Percentiles rank a stretch among this genome's conserved stretches.
Conservation (phyloP, 169 alveolate genomes). For the Plasmodium gallinaceum region DNA sequence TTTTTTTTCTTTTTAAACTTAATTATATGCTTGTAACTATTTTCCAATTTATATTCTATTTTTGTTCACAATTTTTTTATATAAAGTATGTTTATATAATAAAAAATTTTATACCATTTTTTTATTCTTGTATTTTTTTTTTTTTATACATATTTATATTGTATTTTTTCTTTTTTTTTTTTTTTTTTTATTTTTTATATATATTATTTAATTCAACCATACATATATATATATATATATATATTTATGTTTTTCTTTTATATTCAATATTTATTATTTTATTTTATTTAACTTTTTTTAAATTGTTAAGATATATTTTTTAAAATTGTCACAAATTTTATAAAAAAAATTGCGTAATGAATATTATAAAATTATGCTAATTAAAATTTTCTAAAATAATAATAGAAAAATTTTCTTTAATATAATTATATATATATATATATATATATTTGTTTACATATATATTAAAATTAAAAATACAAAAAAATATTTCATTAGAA, state of each 20-base stretch:
- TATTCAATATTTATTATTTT: no score
- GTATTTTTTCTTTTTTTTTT: neutral
- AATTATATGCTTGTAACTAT: neutral
- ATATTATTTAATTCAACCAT: neutral
- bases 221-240: constrained; percentile 16
- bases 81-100: neutral
- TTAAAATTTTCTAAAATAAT: neutral
- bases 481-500: no score
- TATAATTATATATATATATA: neutral
- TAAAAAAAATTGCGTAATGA: neutral
- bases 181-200: neutral
- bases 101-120: neutral
- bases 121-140: neutral
- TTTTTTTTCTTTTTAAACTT: no score
- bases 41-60: neutral
- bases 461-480: neutral
- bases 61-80: neutral
- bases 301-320: constrained; percentile 32
- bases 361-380: neutral
- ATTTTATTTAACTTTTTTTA: constrained; percentile 19
- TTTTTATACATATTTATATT: neutral
- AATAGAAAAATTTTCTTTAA: neutral
- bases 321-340: constrained; percentile 18
- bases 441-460: neutral
- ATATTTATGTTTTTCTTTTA: neutral